phyloP scores from a whole-genome alignment of 108 stramenopile species.

The Schizochytrium sp. region DNA sequence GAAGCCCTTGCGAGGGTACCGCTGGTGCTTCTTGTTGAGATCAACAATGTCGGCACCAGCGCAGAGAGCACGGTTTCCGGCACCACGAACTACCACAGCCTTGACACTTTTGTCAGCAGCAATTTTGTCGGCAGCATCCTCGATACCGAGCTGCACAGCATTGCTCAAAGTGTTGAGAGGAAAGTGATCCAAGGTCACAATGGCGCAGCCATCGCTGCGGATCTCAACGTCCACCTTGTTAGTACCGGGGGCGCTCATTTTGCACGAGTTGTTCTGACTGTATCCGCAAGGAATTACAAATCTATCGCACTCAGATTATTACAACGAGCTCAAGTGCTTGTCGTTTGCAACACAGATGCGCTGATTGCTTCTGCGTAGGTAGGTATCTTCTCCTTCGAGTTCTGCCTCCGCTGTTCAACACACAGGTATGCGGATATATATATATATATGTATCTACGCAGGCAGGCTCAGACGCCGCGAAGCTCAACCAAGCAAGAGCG shows the following conservation, averaged over 20 bases:
- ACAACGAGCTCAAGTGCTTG: too few relatives aligned
- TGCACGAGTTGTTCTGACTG: background rate
- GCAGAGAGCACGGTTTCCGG: constrained; percentile 71
- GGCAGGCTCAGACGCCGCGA: too few relatives aligned
- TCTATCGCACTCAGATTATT: too few relatives aligned
- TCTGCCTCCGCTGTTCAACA: too few relatives aligned
- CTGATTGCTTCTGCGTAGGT: too few relatives aligned
- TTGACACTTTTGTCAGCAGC: constrained; percentile 26
- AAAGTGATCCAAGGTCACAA: constrained; percentile 56
- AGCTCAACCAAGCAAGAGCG: too few relatives aligned
- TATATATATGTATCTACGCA: too few relatives aligned
- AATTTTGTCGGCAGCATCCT: constrained; percentile 54
- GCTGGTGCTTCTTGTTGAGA: constrained; percentile 78
- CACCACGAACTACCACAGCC: constrained; percentile 55
- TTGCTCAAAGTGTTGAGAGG: constrained; percentile 54
- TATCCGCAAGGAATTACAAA: too few relatives aligned
- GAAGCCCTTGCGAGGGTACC: constrained; percentile 77
- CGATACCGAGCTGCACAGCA: constrained; percentile 59
- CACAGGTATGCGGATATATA: too few relatives aligned
- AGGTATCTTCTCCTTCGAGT: too few relatives aligned
- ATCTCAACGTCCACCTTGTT: constrained; percentile 52
- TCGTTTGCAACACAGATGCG: too few relatives aligned
- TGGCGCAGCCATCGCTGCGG: constrained; percentile 9
- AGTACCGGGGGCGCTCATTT: constrained; percentile 55
- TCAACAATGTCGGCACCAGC: constrained; percentile 91